Conservation (phyloP, 2,329 filamentous ascomycete species). For the Penicillium digitatum region DNA sequence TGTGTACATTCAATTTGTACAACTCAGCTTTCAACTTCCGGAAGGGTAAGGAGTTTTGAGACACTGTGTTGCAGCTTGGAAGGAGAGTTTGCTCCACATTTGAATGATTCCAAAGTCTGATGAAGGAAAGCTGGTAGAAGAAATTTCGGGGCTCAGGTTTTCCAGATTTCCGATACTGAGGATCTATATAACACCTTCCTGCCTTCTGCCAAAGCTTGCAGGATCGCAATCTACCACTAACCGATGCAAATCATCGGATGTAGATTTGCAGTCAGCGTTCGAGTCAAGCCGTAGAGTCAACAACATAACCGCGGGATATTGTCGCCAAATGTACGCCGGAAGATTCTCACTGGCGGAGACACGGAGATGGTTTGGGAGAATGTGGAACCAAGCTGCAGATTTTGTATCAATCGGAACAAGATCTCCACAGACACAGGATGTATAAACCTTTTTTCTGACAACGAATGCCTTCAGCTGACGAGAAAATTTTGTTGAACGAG, state of each 20-base stretch:
- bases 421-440: background rate
- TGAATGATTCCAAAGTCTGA: conserved; percentile 53
- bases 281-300: background rate
- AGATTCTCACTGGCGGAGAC: background rate
- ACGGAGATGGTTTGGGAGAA: background rate
- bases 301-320: background rate
- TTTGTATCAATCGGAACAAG: background rate
- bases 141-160: conserved; percentile 51
- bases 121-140: conserved; percentile 50
- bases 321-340: background rate
- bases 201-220: conserved; percentile 49
- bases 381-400: no score
- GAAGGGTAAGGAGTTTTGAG: conserved; percentile 12
- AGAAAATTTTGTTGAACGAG: background rate
- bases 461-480: background rate
- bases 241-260: background rate
- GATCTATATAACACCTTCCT: conserved; percentile 50
- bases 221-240: conserved; percentile 39
- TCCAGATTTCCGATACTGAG: conserved; percentile 51
- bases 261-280: background rate
- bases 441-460: background rate
- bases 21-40: conserved; percentile 50
- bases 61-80: conserved; percentile 23
- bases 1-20: conserved; percentile 53
- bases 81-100: conserved; percentile 48